phyloP scores from a whole-genome alignment of 1,284 basidiomycete species.

The Amylostereum areolatum region DNA sequence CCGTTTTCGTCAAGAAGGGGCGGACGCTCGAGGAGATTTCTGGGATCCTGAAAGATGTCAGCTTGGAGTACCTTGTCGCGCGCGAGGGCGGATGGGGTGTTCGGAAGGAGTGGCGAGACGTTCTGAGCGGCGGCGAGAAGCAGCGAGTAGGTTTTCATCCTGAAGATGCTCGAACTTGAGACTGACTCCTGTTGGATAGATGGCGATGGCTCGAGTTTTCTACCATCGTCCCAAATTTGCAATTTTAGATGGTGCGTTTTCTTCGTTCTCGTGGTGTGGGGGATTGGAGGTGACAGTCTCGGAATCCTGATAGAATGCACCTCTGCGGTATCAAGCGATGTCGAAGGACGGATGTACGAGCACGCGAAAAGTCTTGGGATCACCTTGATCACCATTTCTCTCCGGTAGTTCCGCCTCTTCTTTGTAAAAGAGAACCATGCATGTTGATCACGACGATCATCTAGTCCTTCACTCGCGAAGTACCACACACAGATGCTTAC shows the following conservation, averaged over 20 bases:
- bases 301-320: slow-evolving; percentile 69
- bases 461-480: slow-evolving; percentile 70
- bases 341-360: slow-evolving; percentile 95
- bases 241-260: slow-evolving; percentile 61
- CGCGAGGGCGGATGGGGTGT: slow-evolving; percentile 89
- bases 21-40: slow-evolving; percentile 66
- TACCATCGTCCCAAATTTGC: slow-evolving; percentile 80
- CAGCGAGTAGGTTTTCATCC: slow-evolving; percentile 56
- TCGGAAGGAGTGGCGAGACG: slow-evolving; percentile 94
- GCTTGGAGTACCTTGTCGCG: slow-evolving; percentile 80
- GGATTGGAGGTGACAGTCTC: slow-evolving; percentile 4
- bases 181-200: slow-evolving; percentile 37
- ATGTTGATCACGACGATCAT: not conserved
- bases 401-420: slow-evolving; percentile 41
- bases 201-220: slow-evolving; percentile 82
- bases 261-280: not conserved
- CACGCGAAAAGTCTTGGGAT: slow-evolving; percentile 89
- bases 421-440: no score
- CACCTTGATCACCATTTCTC: slow-evolving; percentile 88
- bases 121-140: slow-evolving; percentile 93
- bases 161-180: not conserved
- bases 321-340: slow-evolving; percentile 93
- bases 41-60: slow-evolving; percentile 73
- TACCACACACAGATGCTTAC: slow-evolving; percentile 83
- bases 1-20: slow-evolving; percentile 62